phyloP scores from a whole-genome alignment of 2,329 filamentous ascomycete species.

The Lachnellula suecica region DNA sequence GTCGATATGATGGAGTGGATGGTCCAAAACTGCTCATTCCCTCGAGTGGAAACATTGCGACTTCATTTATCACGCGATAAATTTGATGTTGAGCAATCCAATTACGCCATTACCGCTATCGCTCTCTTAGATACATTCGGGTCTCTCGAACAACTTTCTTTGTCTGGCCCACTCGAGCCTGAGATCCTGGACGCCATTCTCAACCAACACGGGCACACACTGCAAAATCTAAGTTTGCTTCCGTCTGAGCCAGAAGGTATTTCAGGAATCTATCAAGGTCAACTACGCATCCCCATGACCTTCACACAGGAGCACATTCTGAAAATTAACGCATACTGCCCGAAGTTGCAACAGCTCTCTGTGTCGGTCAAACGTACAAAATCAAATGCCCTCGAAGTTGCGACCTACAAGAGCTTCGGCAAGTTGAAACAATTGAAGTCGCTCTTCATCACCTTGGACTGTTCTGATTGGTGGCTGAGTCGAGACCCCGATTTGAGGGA shows the following conservation, averaged over 20 bases:
- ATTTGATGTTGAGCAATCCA: not conserved
- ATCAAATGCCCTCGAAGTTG: slow-evolving; percentile 5
- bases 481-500: slow-evolving; percentile 6
- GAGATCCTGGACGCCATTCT: slow-evolving; percentile 13
- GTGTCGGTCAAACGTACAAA: slow-evolving; percentile 10
- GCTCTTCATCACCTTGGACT: slow-evolving; percentile 14
- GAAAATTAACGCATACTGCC: slow-evolving; percentile 11
- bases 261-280: not conserved
- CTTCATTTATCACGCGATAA: slow-evolving; percentile 6
- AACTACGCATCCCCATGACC: slow-evolving; percentile 8
- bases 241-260: not conserved
- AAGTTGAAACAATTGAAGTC: slow-evolving; percentile 7
- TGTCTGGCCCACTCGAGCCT: slow-evolving; percentile 8
- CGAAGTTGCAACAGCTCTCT: slow-evolving; percentile 7
- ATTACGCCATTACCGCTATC: slow-evolving; percentile 8
- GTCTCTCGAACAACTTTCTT: slow-evolving; percentile 10
- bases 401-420: slow-evolving; percentile 10
- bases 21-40: slow-evolving; percentile 9
- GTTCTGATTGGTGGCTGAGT: slow-evolving; percentile 10
- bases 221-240: slow-evolving; percentile 9
- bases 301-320: slow-evolving; percentile 9
- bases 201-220: slow-evolving; percentile 6
- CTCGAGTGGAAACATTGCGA: slow-evolving; percentile 8
- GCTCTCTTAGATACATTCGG: slow-evolving; percentile 6
- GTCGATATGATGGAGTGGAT: slow-evolving; percentile 11